These are phyloP conservation scores for Chaetomium fimeti DNA, from an alignment of 495 filamentous ascomycete genomes.

Conservation along the genomic window DNA sequence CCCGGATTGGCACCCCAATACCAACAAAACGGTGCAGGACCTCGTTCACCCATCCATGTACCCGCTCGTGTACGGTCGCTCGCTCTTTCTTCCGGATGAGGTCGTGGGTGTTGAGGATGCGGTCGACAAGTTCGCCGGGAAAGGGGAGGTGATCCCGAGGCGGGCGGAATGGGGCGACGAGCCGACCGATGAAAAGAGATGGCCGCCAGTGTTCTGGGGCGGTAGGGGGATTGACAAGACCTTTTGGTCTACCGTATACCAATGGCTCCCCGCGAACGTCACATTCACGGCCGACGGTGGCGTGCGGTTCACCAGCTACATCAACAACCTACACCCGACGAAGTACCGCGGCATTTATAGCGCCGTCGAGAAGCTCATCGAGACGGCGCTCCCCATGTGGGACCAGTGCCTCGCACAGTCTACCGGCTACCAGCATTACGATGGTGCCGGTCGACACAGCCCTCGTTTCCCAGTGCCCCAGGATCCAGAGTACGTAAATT, in stretches of 20 bases:
- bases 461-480: background rate
- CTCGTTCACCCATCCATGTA: slow-evolving; percentile 64
- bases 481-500: background rate
- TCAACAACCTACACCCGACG: slow-evolving; percentile 63
- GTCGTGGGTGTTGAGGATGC: slow-evolving; percentile 36
- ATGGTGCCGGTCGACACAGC: background rate
- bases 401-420: slow-evolving; percentile 49
- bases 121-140: slow-evolving; percentile 34
- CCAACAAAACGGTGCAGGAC: slow-evolving; percentile 56
- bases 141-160: slow-evolving; percentile 34
- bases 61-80: slow-evolving; percentile 51
- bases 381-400: slow-evolving; percentile 55
- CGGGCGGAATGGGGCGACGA: background rate
- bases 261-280: slow-evolving; percentile 64
- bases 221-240: background rate
- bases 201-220: background rate
- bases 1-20: slow-evolving; percentile 60
- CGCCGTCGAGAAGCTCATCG: slow-evolving; percentile 54
- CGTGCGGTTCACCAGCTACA: slow-evolving; percentile 68
- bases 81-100: slow-evolving; percentile 26
- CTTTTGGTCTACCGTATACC: slow-evolving; percentile 51
- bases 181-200: no score
- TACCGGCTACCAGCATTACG: slow-evolving; percentile 37
- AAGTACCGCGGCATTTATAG: slow-evolving; percentile 51
- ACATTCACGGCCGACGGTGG: slow-evolving; percentile 43